These are phyloP conservation scores for Solanum corneliomulleri DNA, from an alignment of 257 asterid genomes.

Conservation along the genomic window DNA sequence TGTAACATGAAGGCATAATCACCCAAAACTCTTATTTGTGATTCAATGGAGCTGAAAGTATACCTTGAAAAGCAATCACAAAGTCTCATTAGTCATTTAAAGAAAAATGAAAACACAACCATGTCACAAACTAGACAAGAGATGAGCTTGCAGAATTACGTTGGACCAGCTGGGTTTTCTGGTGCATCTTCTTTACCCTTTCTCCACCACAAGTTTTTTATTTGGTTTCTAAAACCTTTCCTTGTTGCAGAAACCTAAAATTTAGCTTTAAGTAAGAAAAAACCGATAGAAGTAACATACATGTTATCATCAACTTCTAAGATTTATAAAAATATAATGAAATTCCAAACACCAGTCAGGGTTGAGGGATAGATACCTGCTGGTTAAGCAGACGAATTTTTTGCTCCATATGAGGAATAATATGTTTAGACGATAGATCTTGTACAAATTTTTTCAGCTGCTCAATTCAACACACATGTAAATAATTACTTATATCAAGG, in stretches of 20 bases:
- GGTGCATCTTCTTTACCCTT: slow-evolving; percentile 92
- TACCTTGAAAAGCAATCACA: slow-evolving; percentile 54
- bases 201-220: slow-evolving; percentile 98
- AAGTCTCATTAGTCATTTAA: slow-evolving; percentile 22
- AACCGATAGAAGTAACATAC: neutral
- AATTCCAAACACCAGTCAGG: neutral
- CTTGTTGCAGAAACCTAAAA: slow-evolving; percentile 90
- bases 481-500: neutral
- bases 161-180: slow-evolving; percentile 54
- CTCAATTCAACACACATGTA: slow-evolving; percentile 2
- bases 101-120: slow-evolving; percentile 5
- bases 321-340: neutral
- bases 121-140: slow-evolving; percentile 8
- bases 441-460: slow-evolving; percentile 79
- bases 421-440: slow-evolving; percentile 75
- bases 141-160: slow-evolving; percentile 31
- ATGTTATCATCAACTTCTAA: neutral
- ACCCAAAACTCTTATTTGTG: slow-evolving; percentile 92
- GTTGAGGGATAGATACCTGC: slow-evolving; percentile 41
- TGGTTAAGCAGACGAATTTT: slow-evolving; percentile 82
- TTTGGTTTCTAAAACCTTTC: slow-evolving; percentile 96
- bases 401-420: slow-evolving; percentile 95
- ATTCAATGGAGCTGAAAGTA: slow-evolving; percentile 84
- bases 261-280: slow-evolving; percentile 3
- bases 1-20: slow-evolving; percentile 97